These are phyloP conservation scores for Euphorbia pulcherrima DNA, from an alignment of 345 rosid genomes.

Conservation along the genomic window DNA sequence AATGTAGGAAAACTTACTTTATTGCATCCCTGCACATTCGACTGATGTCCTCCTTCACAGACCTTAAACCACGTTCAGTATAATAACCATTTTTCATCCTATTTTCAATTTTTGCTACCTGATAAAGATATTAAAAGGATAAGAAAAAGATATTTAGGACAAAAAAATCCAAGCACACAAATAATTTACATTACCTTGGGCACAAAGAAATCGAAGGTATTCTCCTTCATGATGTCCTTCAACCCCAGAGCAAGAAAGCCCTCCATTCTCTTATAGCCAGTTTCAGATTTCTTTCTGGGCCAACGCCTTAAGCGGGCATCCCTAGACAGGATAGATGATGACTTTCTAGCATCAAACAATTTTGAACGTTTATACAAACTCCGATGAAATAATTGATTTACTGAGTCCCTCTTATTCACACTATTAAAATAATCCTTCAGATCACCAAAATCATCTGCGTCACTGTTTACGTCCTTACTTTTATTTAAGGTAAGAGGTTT, in stretches of 20 bases:
- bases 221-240: conserved; percentile 90
- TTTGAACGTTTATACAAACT: conserved; percentile 91
- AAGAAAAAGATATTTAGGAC: conserved; percentile 17
- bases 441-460: conserved; percentile 80
- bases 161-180: conserved; percentile 13
- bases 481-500: conserved; percentile 35
- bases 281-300: conserved; percentile 83
- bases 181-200: conserved; percentile 57
- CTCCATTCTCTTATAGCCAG: conserved; percentile 84
- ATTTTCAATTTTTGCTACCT: conserved; percentile 86
- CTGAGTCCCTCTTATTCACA: conserved; percentile 87
- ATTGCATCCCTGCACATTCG: conserved; percentile 98
- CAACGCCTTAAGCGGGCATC: conserved; percentile 96
- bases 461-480: conserved; percentile 42
- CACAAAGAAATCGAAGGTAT: conserved; percentile 73
- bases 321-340: conserved; percentile 83
- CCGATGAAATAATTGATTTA: conserved; percentile 72
- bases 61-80: conserved; percentile 68
- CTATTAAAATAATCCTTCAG: conserved; percentile 93
- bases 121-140: conserved; percentile 22
- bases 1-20: conserved; percentile 56
- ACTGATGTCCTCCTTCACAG: conserved; percentile 92
- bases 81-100: conserved; percentile 85
- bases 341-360: conserved; percentile 86
- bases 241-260: conserved; percentile 82